Base-by-base conservation (phyloP, 352 stramenopile genomes). In the Phytophthora aleatoria region DNA sequence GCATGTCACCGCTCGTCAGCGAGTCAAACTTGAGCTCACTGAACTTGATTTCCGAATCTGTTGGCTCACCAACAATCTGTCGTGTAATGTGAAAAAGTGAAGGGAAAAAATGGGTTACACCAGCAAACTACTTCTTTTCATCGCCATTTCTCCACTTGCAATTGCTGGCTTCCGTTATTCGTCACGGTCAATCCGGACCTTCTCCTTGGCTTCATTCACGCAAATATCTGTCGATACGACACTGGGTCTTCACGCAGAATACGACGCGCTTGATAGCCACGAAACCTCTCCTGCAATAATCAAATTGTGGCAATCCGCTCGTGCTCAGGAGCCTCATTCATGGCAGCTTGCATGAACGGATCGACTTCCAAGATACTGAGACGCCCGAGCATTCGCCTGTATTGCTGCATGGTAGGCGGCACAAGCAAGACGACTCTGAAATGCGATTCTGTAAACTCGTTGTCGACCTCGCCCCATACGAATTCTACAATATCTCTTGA, bases 161-260 rank as follows among this genome's bases (percentile, higher is more conserved):
- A 20, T 20, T 20, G 20, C 20, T 20, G 20, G 20, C 20, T 20
- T 20, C 20, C 20, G 20, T 20, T 20, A 20, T 20, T 20, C 20
- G 20, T 20, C 20, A 20, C 20, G 20, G 20, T 1, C 20, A 20
- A 20, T 20, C 16, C 20, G 20, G 20, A 20, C 20, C 20, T 20
- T 20, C 20, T 20, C 20, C 20, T 20, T 20, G 20, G 20, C 20
- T 20, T 20, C 20, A 20, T 20, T 44, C 15, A 44, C 4, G 41
- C 31, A 44, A 59, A 49, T 20, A 50, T 50, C 43, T 50, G 43
- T 8, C 43, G 43, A 35, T 50, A 50, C 5, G 43, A 24, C 43
- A 26, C 12, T 3, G 43, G 43, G 26, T 24, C 30, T 35, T 50
- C 43, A 9, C 43, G 43, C 16, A 50, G 9, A 5, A 50, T 50